Base-by-base conservation (phyloP, 1,139 yeast species). In the Magnusiomyces sp. region DNA sequence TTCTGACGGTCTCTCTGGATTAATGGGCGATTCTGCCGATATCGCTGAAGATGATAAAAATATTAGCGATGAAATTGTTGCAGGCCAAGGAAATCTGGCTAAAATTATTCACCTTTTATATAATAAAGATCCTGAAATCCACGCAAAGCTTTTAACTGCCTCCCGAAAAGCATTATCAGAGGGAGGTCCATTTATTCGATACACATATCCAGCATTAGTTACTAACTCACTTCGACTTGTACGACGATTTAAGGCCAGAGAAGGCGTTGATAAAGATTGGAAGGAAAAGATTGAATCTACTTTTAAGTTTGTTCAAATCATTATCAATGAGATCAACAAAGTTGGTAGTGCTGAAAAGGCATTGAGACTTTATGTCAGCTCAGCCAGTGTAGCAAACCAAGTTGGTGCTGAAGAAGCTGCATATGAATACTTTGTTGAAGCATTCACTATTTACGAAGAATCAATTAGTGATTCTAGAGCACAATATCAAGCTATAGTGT, bases 361-460 rank as follows among this genome's bases (percentile, higher is more conserved):
- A 2, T 68, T 75, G 54, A 71, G 75, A 53, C 64, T 75, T 45
- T 80, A 60, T 68, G 71, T 66, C 48, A 67, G 58, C 53, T 76
- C 62, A 60, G 81, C 71, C 60, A 75, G 64, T 55, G 69, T 86
- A 2, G 92, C 97, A 0, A 96, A 92, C 65, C 94, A 85, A 63
- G 72, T 84, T 38, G 71, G 68, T 3, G 60, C 75, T 13, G 77
- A 75, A 48, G 86, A 80, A 50, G 79, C 87, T 38, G 74, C 92
- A n/a, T 87, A 86, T 66, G 98, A 92, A 66, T 81, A 88, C 59
- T 87, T 85, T 67, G 90, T 86, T 32, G 95, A 89, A 65, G 83
- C 95, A 3, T 88, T 89, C 64, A 77, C 90, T 1, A 77, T 88
- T 1, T 92, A 87, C 65, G 98, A 92, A 65, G 97, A 92, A 61